Evolutionary conservation across 352 stramenopile genomes (phyloP), one percentile per base, ranked within the genome.

Genomic region (Phytophthora uliginosa): DNA sequence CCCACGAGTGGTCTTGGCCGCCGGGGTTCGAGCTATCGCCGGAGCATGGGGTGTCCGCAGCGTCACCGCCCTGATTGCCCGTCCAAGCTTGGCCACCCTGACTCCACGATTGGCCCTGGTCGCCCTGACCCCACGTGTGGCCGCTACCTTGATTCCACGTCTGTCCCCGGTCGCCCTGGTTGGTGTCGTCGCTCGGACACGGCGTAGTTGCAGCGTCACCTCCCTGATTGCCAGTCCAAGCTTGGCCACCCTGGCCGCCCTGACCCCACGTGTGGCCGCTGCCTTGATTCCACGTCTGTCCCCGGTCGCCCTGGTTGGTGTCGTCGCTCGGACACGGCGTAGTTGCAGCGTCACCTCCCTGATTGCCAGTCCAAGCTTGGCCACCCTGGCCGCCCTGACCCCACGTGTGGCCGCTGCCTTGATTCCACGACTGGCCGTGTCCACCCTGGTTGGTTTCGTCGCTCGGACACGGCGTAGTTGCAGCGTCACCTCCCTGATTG

Each of bases 201-300:
- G 53, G 68, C 50, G 61, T 71, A 31, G 59, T 18, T 38, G 51
- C 59, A 15, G 42, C 9, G 18, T 55, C 59, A n/a, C 59, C 66
- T 8, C 59, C 66, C 47, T 74, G 66, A 8, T 69, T 59, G 4
- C 55, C 54, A 2, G 15, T 56, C 48, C 47, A 56, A 8, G 59
- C 47, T n/a, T 57, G 47, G 6, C 36, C 56, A 20, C 54, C 54
- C 15, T 70, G 55, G 10, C 60, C 63, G 10, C 54, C 65, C 34
- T 72, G 65, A 28, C 28, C 56, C 47, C 59, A 52, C n/a, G 31
- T 17, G 4, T 66, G 47, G 5, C 59, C 59, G 26, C 47, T 42
- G 9, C 36, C 36, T 15, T 42, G 36, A 5, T 18, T 42, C 36
- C 36, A 18, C 12, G 66, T 38, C 36, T 42, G 36, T 1, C 10